Evolutionary conservation across 352 stramenopile species (phyloP).

Genomic region (Pythium pyrilobum): DNA sequence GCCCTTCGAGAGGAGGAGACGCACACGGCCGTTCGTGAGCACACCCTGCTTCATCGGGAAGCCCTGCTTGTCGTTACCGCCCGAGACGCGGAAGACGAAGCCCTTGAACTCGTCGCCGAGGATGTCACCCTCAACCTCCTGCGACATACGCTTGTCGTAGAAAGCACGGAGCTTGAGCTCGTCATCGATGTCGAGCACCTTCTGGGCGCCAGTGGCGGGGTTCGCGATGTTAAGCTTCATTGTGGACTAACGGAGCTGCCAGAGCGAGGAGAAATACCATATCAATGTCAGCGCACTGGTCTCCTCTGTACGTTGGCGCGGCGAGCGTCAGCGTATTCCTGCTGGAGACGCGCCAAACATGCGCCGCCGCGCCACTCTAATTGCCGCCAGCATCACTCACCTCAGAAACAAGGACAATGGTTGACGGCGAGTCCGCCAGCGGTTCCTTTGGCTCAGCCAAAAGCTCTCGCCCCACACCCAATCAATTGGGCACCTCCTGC

Average conservation of each 20-base stretch:
- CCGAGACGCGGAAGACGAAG: conserved; percentile 98
- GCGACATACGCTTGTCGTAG: conserved; percentile 99
- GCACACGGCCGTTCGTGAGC: conserved; percentile 97
- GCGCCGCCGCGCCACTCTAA: not conserved
- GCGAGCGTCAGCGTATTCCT: not conserved
- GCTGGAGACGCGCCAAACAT: not conserved
- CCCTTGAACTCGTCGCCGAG: conserved; percentile 99
- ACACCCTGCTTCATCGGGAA: conserved; percentile 99
- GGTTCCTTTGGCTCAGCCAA: not conserved
- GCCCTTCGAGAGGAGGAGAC: conserved; percentile 97
- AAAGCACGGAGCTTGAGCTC: conserved; percentile 99
- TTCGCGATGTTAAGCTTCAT: conserved; percentile 99
- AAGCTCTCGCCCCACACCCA: conserved; percentile 20
- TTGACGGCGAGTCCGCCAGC: not conserved
- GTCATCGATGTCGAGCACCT: conserved; percentile 99
- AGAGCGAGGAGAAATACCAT: not conserved
- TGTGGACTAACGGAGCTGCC: conserved; percentile 26
- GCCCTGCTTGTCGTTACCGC: conserved; percentile 99
- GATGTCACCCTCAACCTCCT: conserved; percentile 98
- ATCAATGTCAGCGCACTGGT: conserved; percentile 11
- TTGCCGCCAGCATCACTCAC: conserved; percentile 13
- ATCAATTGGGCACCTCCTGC: conserved; percentile 13
- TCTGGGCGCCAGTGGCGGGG: conserved; percentile 96
- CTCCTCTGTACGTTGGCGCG: not conserved
- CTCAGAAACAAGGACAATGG: conserved; percentile 37